Evolutionary conservation across 441 rosid genomes (phyloP), one percentile per base, ranked within the genome.

Genomic region (Metrosideros polymorpha): DNA sequence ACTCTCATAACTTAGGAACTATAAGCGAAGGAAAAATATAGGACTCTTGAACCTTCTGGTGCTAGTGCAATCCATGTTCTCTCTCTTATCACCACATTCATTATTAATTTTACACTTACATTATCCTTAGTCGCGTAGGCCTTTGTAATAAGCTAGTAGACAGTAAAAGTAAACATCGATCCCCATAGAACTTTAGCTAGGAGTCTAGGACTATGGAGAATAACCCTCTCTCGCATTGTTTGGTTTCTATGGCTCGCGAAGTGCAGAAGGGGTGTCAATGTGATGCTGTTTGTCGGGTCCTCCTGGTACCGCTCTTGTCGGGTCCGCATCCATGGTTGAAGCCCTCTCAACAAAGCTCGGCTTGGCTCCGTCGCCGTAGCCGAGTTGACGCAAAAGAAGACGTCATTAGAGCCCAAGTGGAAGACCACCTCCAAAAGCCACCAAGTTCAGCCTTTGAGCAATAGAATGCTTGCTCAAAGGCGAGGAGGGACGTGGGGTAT

Each of bases 251-350:
- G 77, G 43, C 77, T 4, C 32, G 76, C 76, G 27, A 18, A 13
- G 25, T 6, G 3, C 77, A 39, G 43, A 8, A 63, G 85, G 89
- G 13, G 88, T 52, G 30, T 3, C 42, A 42, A 66, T 83, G 87
- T 90, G 89, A 84, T 92, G 93, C 35, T 77, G 87, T 49, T 86
- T 86, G 86, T 92, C 88, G 1, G 94, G 91, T 61, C 92, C 92
- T 53, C 71, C 88, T 2, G 94, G 94, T 4, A 91, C 86, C 45
- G 86, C 54, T 85, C 91, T 86, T 6, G 32, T 61, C 2, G 86
- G 13, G 14, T 51, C 54, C 9, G 85, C 1, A 85, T 85, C 87
- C 57, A 43, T 35, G 6, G 30, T 75, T 47, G 17, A 51, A 51
- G 53, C 53, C 53, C 53, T 51, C 53, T 51, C 53, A 15, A 51